Conservation (phyloP, 2,329 filamentous ascomycete genomes). For the Colletotrichum caudatum region DNA sequence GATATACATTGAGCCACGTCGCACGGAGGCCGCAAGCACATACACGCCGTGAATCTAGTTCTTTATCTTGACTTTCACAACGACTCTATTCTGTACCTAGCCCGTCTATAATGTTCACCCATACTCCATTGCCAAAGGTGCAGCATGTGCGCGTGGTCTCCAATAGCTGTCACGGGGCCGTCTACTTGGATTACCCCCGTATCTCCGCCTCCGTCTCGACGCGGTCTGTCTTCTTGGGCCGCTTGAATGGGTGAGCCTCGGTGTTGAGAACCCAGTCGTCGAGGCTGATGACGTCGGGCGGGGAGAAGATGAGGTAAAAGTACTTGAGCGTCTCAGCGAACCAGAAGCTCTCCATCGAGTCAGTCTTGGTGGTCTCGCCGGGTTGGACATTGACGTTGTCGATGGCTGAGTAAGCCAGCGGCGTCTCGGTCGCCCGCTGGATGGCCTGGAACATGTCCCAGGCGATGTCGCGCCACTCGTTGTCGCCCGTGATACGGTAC, state of each 20-base stretch:
- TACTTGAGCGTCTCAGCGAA: constrained; percentile 83
- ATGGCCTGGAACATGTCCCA: constrained; percentile 63
- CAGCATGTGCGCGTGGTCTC: background rate
- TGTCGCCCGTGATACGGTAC: constrained; percentile 62
- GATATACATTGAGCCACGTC: background rate
- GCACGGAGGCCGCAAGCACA: background rate
- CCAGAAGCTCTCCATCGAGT: constrained; percentile 69
- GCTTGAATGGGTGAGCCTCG: constrained; percentile 64
- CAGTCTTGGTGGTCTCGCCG: constrained; percentile 37
- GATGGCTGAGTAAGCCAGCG: constrained; percentile 58
- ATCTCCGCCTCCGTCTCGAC: constrained; percentile 34
- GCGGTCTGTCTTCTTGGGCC: constrained; percentile 44
- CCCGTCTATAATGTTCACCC: background rate
- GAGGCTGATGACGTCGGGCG: constrained; percentile 71
- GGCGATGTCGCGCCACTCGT: constrained; percentile 57
- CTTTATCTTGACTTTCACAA: background rate
- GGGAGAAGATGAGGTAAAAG: constrained; percentile 79
- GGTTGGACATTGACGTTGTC: constrained; percentile 36
- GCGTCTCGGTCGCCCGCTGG: constrained; percentile 56
- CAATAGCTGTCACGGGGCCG: background rate
- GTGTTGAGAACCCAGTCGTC: constrained; percentile 78
- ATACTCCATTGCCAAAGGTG: background rate
- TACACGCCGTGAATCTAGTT: background rate
- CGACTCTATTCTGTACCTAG: background rate
- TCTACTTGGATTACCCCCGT: constrained; percentile 13